Base-by-base conservation (phyloP, 345 rosid species). In the Moricandia arvensis region DNA sequence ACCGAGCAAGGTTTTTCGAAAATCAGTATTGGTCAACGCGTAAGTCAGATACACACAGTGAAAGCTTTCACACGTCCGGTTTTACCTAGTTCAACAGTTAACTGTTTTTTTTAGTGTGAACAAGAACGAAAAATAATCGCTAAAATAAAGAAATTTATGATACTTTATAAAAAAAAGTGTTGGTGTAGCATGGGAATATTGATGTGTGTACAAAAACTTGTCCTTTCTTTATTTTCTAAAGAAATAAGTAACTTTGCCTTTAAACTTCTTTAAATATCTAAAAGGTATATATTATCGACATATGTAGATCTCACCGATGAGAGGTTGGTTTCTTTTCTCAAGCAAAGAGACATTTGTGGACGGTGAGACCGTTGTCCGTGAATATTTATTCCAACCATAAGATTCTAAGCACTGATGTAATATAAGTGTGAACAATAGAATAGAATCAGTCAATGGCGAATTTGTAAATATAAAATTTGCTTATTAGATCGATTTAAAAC, bases 91-190 rank as follows among this genome's bases (percentile, higher is more conserved):
- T 68, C 37, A 49, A 15, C 9, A 6, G 2, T 59, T 30, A 82
- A 69, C 83, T 73, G 66, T 83, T 71, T 75, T 64, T 33, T n/a
- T n/a, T n/a, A n/a, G 76, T 87, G 89, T 82, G 89, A 87, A 88
- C 80, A 75, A 71, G 71, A 15, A 62, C 30, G 31, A 10, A 63
- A 31, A 41, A 29, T 17, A n/a, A 1, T 59, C 7, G 53, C 53
- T 13, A n/a, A 45, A n/a, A n/a, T 45, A 45, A n/a, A 45, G 51
- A 13, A 13, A 45, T n/a, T 13, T 37, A 8, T 54, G 16, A 53
- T 21, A 8, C 10, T 13, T 45, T n/a, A 45, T 16, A 13, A 13
- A 12, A 11, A 57, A 55, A 55, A 26, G 34, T 13, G 3, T 66
- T 7, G 38, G 66, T 75, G 69, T 59, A 64, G 77, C 78, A 73